These are phyloP conservation scores for Macadamia tetraphylla DNA, from an alignment of 164 flowering plant genomes.

Conservation along the genomic window DNA sequence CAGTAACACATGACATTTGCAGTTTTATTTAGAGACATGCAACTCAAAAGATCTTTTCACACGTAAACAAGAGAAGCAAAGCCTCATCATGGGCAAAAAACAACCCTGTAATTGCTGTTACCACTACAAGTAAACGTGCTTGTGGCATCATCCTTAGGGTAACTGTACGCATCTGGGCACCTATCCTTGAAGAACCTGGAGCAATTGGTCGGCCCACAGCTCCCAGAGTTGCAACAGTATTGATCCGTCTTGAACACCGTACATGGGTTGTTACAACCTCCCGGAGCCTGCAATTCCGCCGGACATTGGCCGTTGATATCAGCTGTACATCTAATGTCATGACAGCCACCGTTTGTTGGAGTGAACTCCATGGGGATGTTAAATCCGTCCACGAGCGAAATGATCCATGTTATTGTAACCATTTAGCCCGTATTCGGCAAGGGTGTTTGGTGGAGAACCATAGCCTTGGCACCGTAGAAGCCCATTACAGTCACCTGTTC, in stretches of 20 bases:
- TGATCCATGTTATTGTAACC: no score
- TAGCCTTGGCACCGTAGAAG: no score
- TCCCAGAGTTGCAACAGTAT: slow-evolving; percentile 13
- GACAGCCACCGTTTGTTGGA: slow-evolving; percentile 9
- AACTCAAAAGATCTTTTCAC: no score
- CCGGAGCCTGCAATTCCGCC: no score
- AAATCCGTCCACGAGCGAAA: slow-evolving; percentile 19
- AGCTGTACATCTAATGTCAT: not conserved
- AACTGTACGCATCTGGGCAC: not conserved
- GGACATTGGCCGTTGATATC: no score
- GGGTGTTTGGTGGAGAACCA: not conserved
- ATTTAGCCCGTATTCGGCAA: no score
- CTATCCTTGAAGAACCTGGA: not conserved
- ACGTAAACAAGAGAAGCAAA: no score
- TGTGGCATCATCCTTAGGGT: not conserved
- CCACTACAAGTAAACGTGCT: not conserved
- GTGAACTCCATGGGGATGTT: slow-evolving; percentile 19
- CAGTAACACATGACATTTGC: no score
- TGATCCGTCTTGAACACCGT: slow-evolving; percentile 7
- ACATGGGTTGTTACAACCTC: slow-evolving; percentile 6
- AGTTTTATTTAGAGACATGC: no score
- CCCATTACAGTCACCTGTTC: no score
- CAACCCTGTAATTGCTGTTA: not conserved
- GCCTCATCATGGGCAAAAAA: not conserved
- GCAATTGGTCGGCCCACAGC: slow-evolving; percentile 12